Base-by-base conservation (phyloP, 2,329 filamentous ascomycete species). In the Aureobasidium sp. region DNA sequence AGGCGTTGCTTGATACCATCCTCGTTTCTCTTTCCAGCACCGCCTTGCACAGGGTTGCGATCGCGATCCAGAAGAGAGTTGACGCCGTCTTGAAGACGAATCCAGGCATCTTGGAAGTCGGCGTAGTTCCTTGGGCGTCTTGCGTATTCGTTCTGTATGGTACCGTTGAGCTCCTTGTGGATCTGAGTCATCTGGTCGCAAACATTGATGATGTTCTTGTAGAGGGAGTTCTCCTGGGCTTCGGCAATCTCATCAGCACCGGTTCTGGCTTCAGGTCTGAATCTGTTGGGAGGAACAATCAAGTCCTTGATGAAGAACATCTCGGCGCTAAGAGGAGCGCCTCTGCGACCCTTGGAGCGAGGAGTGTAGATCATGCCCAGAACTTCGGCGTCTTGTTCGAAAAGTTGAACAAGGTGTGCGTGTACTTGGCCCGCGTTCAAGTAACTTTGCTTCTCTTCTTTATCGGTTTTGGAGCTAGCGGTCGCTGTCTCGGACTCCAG, bases 1-100 rank as follows among this genome's bases (percentile, higher is more conserved):
- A 99, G 82, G 71, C 92, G 89, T 72, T 99, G 94, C 77, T 99
- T 99, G 77, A 99, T 96, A 68, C 95, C 94, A 65, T 96, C 92
- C 64, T 95, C 90, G 59, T 90, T 88, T 61, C 86, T 82, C 69
- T 88, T 87, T 14, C 86, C 90, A 32, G 91, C 90, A 21, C 85
- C 81, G 57, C 91, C 91, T 66, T 89, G 86, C 3, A 91, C 81
- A 2, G 91, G 90, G 69, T 94, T 96, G 65, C 92, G 87, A 69
- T 92, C 89, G 65, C 88, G 85, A 74, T 99, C 94, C 66, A 97
- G 91, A 59, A 99, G 78, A n/a, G 89, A 86, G 72, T 99, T 99
- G 64, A 97, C 90, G 30, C 84, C 80, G 68, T 96, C 91, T 74
- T 99, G 94, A 13, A 99, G 81, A 54, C 87, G 83, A 29, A 91